Evolutionary conservation across 306 rosid genomes (phyloP).

Genomic region (Crataegus laevigata): DNA sequence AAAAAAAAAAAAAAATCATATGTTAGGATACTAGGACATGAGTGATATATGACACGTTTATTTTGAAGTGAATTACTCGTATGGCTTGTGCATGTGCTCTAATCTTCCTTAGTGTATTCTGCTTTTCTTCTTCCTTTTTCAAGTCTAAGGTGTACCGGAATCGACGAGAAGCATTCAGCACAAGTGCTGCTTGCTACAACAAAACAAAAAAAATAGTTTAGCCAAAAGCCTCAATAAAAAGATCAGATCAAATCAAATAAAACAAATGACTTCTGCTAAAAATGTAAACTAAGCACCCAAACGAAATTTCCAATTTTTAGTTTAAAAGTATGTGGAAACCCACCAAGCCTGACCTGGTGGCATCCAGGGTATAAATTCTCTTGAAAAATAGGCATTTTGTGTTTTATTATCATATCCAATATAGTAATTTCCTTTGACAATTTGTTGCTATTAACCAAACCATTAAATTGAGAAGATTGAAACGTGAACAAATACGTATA

Average conservation of each 20-base stretch:
- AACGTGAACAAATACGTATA: not conserved
- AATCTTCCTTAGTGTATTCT: constrained; percentile 53
- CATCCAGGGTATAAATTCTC: not conserved
- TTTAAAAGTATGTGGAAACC: not conserved
- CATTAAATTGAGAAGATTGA: not conserved
- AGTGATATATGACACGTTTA: constrained; percentile 12
- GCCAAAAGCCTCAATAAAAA: not conserved
- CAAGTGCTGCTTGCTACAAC: constrained; percentile 92
- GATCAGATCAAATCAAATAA: not conserved
- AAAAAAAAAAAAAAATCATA: constrained; percentile 9
- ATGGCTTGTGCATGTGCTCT: constrained; percentile 85
- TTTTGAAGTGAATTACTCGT: constrained; percentile 42
- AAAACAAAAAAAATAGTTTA: constrained; percentile 11
- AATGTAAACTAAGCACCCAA: not conserved
- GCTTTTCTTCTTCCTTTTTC: constrained; percentile 85
- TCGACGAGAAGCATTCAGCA: constrained; percentile 98
- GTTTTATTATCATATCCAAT: too few relatives aligned
- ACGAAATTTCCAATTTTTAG: not conserved
- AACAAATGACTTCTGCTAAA: not conserved
- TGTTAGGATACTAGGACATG: constrained; percentile 13
- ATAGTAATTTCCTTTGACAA: too few relatives aligned
- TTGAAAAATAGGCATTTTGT: not conserved
- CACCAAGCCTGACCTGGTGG: not conserved
- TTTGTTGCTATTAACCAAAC: not conserved
- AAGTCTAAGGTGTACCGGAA: constrained; percentile 97